A percentile compares a stretch with the other conserved stretches of the same genome.
These are phyloP conservation scores for Prinsepia uniflora DNA, from an alignment of 306 rosid genomes.

Conservation along the genomic window DNA sequence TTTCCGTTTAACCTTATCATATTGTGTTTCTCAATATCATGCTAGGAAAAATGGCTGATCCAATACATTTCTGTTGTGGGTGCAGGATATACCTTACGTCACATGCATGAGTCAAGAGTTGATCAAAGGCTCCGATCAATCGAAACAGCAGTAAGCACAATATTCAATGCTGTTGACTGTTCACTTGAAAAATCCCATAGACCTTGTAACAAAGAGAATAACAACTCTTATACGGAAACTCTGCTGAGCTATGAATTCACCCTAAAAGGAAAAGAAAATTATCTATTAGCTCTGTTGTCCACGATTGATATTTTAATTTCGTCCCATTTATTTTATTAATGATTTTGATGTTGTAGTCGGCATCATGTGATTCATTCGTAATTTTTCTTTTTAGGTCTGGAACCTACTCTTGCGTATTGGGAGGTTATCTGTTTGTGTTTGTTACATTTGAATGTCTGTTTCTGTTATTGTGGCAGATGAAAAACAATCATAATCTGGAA, in stretches of 20 bases:
- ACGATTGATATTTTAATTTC: not conserved
- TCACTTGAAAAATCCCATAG: not conserved
- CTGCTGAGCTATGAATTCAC: not conserved
- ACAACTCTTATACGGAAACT: not conserved
- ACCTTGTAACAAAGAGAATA: no score
- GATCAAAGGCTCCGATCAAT: slow-evolving; percentile 83
- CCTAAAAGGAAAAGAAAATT: not conserved
- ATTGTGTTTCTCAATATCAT: not conserved
- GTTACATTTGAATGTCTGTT: not conserved
- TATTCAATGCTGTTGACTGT: not conserved
- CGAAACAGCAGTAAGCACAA: slow-evolving; percentile 56
- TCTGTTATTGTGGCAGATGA: slow-evolving; percentile 51
- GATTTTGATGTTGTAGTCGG: not conserved
- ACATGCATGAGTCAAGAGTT: slow-evolving; percentile 58
- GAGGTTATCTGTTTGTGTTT: not conserved
- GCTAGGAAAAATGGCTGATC: not conserved
- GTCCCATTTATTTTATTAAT: not conserved
- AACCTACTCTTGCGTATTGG: not conserved
- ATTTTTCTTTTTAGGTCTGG: not conserved
- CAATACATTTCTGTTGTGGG: slow-evolving; percentile 8
- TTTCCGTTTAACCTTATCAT: not conserved
- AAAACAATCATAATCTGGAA: slow-evolving; percentile 40
- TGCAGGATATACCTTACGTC: slow-evolving; percentile 80
- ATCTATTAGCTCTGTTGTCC: not conserved
- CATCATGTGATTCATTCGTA: not conserved